Evolutionary conservation across 208 protist species (phyloP).

Genomic region (Acanthamoeba healyi): DNA sequence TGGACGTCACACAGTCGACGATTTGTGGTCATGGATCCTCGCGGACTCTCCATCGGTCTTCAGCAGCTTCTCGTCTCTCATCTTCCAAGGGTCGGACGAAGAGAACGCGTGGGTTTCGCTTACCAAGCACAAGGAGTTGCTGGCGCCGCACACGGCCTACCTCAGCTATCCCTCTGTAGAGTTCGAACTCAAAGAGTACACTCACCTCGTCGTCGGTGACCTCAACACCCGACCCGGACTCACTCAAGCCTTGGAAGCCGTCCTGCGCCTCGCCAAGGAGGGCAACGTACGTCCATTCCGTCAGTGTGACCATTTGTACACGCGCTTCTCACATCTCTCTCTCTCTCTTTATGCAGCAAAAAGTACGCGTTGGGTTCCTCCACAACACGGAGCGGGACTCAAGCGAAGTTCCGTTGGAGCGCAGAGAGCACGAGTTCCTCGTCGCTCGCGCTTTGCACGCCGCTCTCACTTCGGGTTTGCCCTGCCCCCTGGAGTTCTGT

Average conservation of each 20-base stretch:
- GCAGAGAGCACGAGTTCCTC: constrained; percentile 4
- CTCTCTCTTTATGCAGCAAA: neutral
- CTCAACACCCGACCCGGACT: constrained; percentile 30
- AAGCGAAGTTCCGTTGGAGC: neutral
- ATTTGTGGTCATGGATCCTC: constrained; percentile 54
- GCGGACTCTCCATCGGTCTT: neutral
- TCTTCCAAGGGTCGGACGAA: neutral
- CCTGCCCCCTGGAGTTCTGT: neutral
- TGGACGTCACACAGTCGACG: neutral
- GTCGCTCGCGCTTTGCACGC: neutral
- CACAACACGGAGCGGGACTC: neutral
- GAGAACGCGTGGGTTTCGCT: constrained; percentile 17
- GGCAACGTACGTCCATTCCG: neutral
- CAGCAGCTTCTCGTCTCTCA: constrained; percentile 5
- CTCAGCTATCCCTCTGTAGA: neutral
- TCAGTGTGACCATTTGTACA: neutral
- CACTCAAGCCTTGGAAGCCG: constrained; percentile 56
- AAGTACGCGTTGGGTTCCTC: constrained; percentile 27
- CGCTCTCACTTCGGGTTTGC: constrained; percentile 13
- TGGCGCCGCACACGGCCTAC: constrained; percentile 41
- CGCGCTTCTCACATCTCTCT: neutral
- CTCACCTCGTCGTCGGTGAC: constrained; percentile 66
- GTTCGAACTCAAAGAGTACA: constrained; percentile 69
- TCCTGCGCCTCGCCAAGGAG: neutral
- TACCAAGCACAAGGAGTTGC: constrained; percentile 12